Conservation (phyloP, 2,329 filamentous ascomycete genomes). For the Trichoderma polysporum region DNA sequence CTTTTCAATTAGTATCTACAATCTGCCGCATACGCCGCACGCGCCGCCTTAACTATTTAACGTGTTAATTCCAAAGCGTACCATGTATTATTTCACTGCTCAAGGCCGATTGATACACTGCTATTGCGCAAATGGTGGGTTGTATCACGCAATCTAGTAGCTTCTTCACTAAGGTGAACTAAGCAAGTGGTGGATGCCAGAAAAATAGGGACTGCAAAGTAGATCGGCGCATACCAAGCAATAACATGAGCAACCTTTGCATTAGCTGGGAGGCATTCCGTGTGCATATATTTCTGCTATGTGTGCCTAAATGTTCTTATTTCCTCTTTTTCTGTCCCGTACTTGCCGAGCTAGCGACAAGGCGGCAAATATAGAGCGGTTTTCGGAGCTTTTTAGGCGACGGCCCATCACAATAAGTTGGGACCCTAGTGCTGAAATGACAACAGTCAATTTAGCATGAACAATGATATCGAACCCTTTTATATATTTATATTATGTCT, state of each 20-base stretch:
- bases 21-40: slow-evolving; percentile 2
- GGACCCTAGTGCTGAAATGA: not conserved
- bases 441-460: not conserved
- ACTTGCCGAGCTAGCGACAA: not conserved
- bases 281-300: too few species aligned
- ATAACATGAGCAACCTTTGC: too few species aligned
- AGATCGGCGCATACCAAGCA: too few species aligned
- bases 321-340: too few species aligned
- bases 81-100: not conserved
- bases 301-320: too few species aligned
- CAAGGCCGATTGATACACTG: not conserved
- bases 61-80: not conserved
- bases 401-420: not conserved
- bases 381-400: not conserved
- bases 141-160: slow-evolving; percentile 4
- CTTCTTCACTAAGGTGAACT: not conserved
- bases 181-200: too few species aligned
- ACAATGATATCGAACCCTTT: not conserved
- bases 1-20: not conserved
- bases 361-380: not conserved
- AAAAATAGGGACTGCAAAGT: too few species aligned
- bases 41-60: not conserved
- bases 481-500: not conserved
- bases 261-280: too few species aligned
- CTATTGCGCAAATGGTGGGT: not conserved